These are phyloP conservation scores for Blastosporella zonata DNA, from an alignment of 1,284 basidiomycete species.

Conservation along the genomic window DNA sequence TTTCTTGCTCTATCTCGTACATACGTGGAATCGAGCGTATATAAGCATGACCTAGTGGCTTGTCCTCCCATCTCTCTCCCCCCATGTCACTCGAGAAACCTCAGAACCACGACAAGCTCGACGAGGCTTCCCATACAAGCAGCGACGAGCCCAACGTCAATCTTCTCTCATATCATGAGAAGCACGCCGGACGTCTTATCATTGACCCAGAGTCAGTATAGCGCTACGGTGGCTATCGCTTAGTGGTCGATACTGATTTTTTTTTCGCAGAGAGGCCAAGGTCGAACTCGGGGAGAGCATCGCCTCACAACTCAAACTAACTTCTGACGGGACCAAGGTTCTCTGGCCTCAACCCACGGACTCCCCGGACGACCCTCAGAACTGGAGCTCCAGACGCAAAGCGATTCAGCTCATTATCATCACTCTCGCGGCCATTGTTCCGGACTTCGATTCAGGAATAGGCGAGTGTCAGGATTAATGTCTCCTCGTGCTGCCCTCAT, in stretches of 20 bases:
- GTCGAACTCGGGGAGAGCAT: constrained; percentile 49
- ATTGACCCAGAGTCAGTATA: constrained; percentile 53
- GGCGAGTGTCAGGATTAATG: constrained; percentile 36
- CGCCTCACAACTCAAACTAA: constrained; percentile 48
- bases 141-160: constrained; percentile 30
- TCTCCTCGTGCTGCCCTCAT: background rate
- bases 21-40: too few relatives aligned
- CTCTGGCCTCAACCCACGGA: constrained; percentile 66
- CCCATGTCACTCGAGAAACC: constrained; percentile 17
- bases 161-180: constrained; percentile 50
- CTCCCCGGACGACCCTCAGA: constrained; percentile 62
- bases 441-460: constrained; percentile 68
- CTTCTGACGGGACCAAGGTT: constrained; percentile 45
- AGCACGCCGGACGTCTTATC: constrained; percentile 56
- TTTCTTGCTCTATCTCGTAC: too few relatives aligned
- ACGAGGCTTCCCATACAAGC: constrained; percentile 6
- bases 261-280: constrained; percentile 24
- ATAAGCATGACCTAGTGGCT: background rate
- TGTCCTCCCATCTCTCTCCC: background rate
- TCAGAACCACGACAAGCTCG: constrained; percentile 9
- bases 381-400: constrained; percentile 50
- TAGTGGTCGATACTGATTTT: background rate
- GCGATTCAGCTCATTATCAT: constrained; percentile 55
- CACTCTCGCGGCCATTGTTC: constrained; percentile 64
- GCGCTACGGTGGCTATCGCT: background rate